phyloP scores from a whole-genome alignment of 768 basidiomycete genomes.

The Clitopilus passeckerianus region DNA sequence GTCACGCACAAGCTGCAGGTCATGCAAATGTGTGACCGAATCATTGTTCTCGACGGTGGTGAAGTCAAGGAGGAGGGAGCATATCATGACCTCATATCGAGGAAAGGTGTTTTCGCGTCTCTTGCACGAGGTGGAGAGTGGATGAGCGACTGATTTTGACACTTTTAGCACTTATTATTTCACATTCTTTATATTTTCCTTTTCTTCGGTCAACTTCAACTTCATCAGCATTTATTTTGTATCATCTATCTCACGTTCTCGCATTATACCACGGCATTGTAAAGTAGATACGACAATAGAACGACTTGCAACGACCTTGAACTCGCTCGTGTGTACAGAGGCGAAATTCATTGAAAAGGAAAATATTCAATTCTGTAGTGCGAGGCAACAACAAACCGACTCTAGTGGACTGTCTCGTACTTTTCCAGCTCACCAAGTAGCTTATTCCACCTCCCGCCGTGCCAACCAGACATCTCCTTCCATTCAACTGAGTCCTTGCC shows the following conservation, averaged over 20 bases:
- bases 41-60: conserved; percentile 79
- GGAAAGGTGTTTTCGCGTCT: conserved; percentile 67
- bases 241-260: no score
- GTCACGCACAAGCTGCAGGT: conserved; percentile 89
- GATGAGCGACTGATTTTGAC: conserved; percentile 9
- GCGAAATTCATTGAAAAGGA: no score
- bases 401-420: conserved; percentile 5
- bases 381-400: no score
- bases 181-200: no score
- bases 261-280: no score
- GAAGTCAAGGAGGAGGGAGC: conserved; percentile 72
- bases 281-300: no score
- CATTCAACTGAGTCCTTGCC: not conserved
- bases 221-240: no score
- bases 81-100: conserved; percentile 65
- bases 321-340: no score
- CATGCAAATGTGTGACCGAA: conserved; percentile 90
- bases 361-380: no score
- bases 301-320: no score
- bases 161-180: no score
- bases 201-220: no score
- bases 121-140: conserved; percentile 76
- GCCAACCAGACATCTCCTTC: not conserved
- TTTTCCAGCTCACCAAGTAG: not conserved
- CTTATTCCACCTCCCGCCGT: not conserved